Evolutionary conservation across 805 yeast species (phyloP).

Genomic region (Danielia oregonensis): DNA sequence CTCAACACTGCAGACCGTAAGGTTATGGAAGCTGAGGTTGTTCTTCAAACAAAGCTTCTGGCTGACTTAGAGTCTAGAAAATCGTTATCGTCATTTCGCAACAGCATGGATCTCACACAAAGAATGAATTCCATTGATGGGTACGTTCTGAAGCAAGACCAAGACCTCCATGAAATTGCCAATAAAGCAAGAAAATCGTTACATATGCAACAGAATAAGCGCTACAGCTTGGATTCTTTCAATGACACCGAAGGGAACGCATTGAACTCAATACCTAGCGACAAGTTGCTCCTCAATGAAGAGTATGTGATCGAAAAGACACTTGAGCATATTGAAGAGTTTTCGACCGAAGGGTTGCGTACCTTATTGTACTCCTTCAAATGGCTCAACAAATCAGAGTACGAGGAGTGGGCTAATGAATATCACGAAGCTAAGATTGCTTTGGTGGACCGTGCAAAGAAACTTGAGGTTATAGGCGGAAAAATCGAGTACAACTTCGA

Average conservation of each 20-base stretch:
- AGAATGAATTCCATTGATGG: slow-evolving; percentile 47
- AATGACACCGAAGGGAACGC: too few species aligned
- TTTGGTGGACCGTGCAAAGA: slow-evolving; percentile 57
- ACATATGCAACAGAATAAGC: slow-evolving; percentile 54
- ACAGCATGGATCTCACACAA: slow-evolving; percentile 19
- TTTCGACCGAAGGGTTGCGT: slow-evolving; percentile 91
- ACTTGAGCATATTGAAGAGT: slow-evolving; percentile 86
- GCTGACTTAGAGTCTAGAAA: slow-evolving; percentile 27
- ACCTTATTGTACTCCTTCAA: slow-evolving; percentile 81
- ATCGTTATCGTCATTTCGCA: slow-evolving; percentile 30
- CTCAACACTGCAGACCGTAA: slow-evolving; percentile 59
- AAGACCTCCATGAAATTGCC: slow-evolving; percentile 53
- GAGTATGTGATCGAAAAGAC: slow-evolving; percentile 79
- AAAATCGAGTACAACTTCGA: slow-evolving; percentile 64
- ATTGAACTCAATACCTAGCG: slow-evolving; percentile 47
- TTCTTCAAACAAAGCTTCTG: slow-evolving; percentile 54
- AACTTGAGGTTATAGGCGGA: slow-evolving; percentile 71
- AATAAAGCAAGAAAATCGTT: slow-evolving; percentile 53
- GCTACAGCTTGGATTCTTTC: slow-evolving; percentile 37
- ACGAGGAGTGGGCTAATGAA: slow-evolving; percentile 60
- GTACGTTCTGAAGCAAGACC: slow-evolving; percentile 42
- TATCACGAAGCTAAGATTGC: slow-evolving; percentile 79
- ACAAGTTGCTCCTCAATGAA: slow-evolving; percentile 61
- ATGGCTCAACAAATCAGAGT: slow-evolving; percentile 60
- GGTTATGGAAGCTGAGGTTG: slow-evolving; percentile 70